Evolutionary conservation across 179 eudicot species (phyloP).

Genomic region (Beta lomatogona): DNA sequence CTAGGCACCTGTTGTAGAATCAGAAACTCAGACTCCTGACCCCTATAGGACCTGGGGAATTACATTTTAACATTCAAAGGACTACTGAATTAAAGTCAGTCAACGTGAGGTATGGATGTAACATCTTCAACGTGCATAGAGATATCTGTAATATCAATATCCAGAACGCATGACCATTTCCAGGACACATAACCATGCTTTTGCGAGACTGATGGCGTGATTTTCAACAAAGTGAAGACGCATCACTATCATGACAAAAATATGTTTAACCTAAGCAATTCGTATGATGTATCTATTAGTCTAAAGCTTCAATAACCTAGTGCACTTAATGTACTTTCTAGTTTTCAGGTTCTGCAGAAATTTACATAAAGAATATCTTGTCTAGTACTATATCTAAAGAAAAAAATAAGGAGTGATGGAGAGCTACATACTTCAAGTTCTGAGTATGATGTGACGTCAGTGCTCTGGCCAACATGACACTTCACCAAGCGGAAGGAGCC

Average conservation of each 20-base stretch:
- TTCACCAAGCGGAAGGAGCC: constrained; percentile 87
- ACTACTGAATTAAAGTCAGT: too few species aligned
- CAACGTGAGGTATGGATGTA: too few species aligned
- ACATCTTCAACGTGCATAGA: not conserved
- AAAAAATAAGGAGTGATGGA: not conserved
- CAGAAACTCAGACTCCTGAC: not conserved
- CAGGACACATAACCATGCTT: not conserved
- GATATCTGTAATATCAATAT: too few species aligned
- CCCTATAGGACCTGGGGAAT: not conserved
- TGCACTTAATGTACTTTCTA: not conserved
- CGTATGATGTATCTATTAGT: not conserved
- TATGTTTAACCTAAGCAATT: not conserved
- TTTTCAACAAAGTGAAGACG: not conserved
- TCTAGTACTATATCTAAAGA: not conserved
- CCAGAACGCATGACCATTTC: not conserved
- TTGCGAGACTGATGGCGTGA: not conserved
- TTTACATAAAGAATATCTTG: not conserved
- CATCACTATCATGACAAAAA: not conserved
- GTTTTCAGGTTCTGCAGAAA: constrained; percentile 2
- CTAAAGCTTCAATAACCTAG: not conserved
- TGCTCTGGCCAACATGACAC: constrained; percentile 90
- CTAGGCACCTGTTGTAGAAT: not conserved
- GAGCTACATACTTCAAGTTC: constrained; percentile 79
- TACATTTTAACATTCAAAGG: not conserved
- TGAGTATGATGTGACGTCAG: constrained; percentile 73